Conservation (phyloP, 2,329 filamentous ascomycete genomes). For the Gaeumannomyces tritici region DNA sequence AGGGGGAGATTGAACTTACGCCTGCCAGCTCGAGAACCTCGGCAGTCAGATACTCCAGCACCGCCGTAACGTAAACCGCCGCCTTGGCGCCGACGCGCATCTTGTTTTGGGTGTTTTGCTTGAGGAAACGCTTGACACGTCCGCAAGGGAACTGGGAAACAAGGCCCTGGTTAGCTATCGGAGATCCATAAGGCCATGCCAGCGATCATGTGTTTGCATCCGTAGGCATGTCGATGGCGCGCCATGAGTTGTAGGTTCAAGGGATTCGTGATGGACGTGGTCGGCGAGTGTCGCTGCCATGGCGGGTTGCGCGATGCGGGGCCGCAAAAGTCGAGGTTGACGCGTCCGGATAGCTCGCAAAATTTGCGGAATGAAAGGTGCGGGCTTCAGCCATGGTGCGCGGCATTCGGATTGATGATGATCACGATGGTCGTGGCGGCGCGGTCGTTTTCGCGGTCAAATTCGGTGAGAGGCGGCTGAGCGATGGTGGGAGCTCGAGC, state of each 20-base stretch:
- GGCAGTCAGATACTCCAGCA: constrained; percentile 96
- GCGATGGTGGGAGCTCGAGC: neutral
- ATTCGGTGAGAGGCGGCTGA: neutral
- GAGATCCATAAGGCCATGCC: neutral
- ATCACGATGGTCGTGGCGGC: neutral
- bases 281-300: neutral
- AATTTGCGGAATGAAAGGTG: neutral
- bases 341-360: constrained; percentile 7
- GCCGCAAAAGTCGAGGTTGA: constrained; percentile 1
- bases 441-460: neutral
- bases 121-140: constrained; percentile 99
- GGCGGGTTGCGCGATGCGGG: neutral
- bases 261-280: neutral
- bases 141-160: constrained; percentile 81
- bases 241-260: neutral
- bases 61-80: constrained; percentile 92
- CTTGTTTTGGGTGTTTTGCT: constrained; percentile 98
- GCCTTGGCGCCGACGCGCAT: constrained; percentile 99
- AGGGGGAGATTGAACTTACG: constrained; percentile 5
- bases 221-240: neutral
- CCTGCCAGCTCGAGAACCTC: constrained; percentile 98
- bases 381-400: neutral
- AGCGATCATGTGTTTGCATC: constrained; percentile 4
- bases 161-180: neutral
- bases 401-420: neutral